Evolutionary conservation across 768 basidiomycete genomes (phyloP).

Genomic region (Rhodotorula sphaerocarpa): DNA sequence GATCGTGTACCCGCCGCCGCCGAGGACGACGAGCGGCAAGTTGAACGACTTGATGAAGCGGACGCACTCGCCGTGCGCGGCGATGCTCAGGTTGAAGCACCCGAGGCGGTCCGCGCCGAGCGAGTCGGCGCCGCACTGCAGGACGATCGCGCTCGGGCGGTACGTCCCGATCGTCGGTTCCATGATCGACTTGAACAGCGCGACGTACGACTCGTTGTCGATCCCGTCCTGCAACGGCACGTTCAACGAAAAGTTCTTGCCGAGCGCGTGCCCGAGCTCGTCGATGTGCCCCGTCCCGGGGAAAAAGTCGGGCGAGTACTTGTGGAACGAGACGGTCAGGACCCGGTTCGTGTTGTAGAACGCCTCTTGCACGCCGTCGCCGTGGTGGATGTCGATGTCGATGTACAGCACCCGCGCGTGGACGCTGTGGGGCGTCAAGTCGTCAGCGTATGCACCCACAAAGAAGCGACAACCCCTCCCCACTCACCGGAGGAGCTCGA

Average conservation of each 20-base stretch:
- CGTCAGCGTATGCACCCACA: not conserved
- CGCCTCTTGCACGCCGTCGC: slow-evolving; percentile 90
- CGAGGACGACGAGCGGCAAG: slow-evolving; percentile 80
- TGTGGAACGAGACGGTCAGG: slow-evolving; percentile 98
- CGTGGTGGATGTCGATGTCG: slow-evolving; percentile 98
- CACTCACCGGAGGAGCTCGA: slow-evolving; percentile 73
- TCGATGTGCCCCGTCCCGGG: slow-evolving; percentile 93
- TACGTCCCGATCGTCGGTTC: slow-evolving; percentile 86
- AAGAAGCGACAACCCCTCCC: not conserved
- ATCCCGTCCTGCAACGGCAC: slow-evolving; percentile 92
- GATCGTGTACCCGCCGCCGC: slow-evolving; percentile 94
- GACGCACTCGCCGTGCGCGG: slow-evolving; percentile 96
- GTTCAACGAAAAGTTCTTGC: slow-evolving; percentile 91
- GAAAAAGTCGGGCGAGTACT: slow-evolving; percentile 91
- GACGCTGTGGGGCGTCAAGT: no score
- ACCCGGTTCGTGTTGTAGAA: slow-evolving; percentile 98
- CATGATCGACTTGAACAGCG: slow-evolving; percentile 90
- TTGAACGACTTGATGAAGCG: slow-evolving; percentile 89
- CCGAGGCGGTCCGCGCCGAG: slow-evolving; percentile 89
- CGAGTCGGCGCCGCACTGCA: slow-evolving; percentile 95
- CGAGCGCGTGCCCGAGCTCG: slow-evolving; percentile 70
- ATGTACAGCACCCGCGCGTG: slow-evolving; percentile 93
- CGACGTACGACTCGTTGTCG: slow-evolving; percentile 93
- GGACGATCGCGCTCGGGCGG: slow-evolving; percentile 77
- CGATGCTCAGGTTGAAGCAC: slow-evolving; percentile 94